Base-by-base conservation (phyloP, 2,329 filamentous ascomycete genomes). In the Venturia effusa region DNA sequence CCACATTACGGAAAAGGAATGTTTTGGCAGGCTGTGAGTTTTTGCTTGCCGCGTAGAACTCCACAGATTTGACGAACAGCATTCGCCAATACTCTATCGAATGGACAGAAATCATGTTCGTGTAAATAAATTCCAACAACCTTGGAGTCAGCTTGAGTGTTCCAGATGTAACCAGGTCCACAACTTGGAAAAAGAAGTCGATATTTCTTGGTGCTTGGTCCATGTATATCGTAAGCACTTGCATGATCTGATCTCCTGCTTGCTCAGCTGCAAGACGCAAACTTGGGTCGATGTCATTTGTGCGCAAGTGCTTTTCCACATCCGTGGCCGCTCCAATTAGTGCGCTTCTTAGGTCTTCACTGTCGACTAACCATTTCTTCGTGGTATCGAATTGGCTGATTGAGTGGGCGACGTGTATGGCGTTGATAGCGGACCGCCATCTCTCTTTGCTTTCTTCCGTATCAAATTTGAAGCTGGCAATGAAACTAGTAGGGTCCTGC, bases 191-290 rank as follows among this genome's bases (percentile, higher is more conserved):
- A 48, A 99, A 83, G 67, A 89, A 86, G 69, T 97, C 92, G 24
- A 94, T 74, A 68, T 95, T 90, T 68, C 85, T 84, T 0, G 88
- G 86, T 59, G 89, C 87, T 64, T 88, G 83, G 64, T 86, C 82
- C 24, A 99, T 79, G 66, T 94, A 90, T 65, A 86, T 88, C 5
- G 90, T 90, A 70, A 97, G 86, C 63, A 97, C 88, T 22, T 83
- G 79, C 83, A 96, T 92, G 66, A 96, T 79, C 71, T 96, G 90
- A 68, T 97, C 91, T 4, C 89, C 88, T 37, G 91, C 89, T 76
- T 99, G 94, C 69, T 95, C 89, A 7, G 90, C 90, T 6, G 92
- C 88, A 41, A 99, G 81, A 45, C 93, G 88, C 68, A 97, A 82
- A 65, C 82, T 82, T 0, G 87, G 79, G 6, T 89, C 85, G 51